Evolutionary conservation across 495 filamentous ascomycete species (phyloP), one percentile per base, ranked within the genome.

Genomic region (Cairneyella variabilis): DNA sequence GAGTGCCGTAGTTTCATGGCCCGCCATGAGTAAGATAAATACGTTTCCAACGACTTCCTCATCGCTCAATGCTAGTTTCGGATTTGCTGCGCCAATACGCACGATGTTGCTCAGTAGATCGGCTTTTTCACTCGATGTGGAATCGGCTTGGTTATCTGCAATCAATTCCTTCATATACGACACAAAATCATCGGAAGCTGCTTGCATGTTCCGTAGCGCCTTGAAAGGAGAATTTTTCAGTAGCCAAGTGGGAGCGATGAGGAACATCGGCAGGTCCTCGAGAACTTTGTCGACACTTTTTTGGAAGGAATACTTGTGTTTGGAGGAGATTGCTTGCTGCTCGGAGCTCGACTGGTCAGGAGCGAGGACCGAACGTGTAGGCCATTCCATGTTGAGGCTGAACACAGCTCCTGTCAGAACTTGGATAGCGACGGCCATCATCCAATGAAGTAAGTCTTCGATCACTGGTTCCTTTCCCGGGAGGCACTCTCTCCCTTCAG

Each of bases 1-100:
- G 66, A 83, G 85, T 42, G 84, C 82, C 3, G 84, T 81, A 2
- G 85, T 85, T 61, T 88, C 85, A 61, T 88, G 84, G 23, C 85
- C 85, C 1, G 85, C 84, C 3, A 88, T 66, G 30, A 81, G 76
- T 62, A 87, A 83, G 56, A 87, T 76, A 64, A 88, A 89, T 12
- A 83, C 79, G 58, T 89, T 88, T 30, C 83, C 84, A 27, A 85
- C 69, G 55, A 88, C 83, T 37, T 88, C 84, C 4, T 62, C 21
- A 1, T 57, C 54, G 22, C 17, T 47, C 10, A 57, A 20, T 8
- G 14, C 12, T 10, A 20, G 10, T 20, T 32, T 28, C 27, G 26
- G 3, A 12, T 20, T 20, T 4, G n/a, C 23, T 7, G 18, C n/a
- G 38, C 25, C 34, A 0, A 22, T 46, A 26, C 40, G 61, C 8